A percentile compares a stretch with the other conserved stretches of the same genome.
Evolutionary conservation across 345 rosid species (phyloP).

Genomic region (Salix caprea): DNA sequence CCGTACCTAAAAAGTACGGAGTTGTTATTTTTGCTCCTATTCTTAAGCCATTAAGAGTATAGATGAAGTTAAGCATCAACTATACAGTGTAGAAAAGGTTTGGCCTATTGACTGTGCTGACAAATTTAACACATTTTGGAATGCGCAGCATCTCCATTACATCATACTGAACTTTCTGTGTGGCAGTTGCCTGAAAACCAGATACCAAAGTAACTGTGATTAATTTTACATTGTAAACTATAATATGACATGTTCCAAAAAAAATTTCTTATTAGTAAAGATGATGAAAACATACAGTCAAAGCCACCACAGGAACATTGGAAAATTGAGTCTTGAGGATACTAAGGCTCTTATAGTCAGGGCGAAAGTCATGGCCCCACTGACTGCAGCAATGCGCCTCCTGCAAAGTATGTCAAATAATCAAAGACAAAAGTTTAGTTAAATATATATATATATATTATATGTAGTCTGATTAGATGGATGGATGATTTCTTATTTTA

Average conservation of each 20-base stretch:
- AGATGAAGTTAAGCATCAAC: slow-evolving; percentile 2
- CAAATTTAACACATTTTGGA: slow-evolving; percentile 73
- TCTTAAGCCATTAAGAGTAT: not conserved
- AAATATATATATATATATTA: too few species aligned
- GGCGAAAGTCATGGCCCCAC: slow-evolving; percentile 99
- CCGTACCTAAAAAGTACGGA: slow-evolving; percentile 52
- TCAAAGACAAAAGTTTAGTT: not conserved
- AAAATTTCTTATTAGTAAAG: not conserved
- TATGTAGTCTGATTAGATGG: too few species aligned
- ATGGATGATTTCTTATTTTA: too few species aligned
- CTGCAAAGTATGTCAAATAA: slow-evolving; percentile 44
- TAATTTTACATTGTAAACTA: slow-evolving; percentile 1
- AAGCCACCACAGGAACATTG: slow-evolving; percentile 74
- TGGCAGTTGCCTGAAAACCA: slow-evolving; percentile 85
- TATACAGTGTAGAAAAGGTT: slow-evolving; percentile 86
- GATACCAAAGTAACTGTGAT: slow-evolving; percentile 10
- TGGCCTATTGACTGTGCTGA: slow-evolving; percentile 94
- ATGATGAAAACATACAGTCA: slow-evolving; percentile 59
- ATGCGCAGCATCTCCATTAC: slow-evolving; percentile 81
- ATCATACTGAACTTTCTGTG: slow-evolving; percentile 84
- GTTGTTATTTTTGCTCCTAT: not conserved
- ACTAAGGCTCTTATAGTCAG: slow-evolving; percentile 89
- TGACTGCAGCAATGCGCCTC: slow-evolving; percentile 99
- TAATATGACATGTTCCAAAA: not conserved
- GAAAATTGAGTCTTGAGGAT: slow-evolving; percentile 94